A percentile compares a stretch with the other conserved stretches of the same genome.
These are phyloP conservation scores for Trichoderma semiorbis DNA, from an alignment of 2,329 filamentous ascomycete species.

Conservation along the genomic window DNA sequence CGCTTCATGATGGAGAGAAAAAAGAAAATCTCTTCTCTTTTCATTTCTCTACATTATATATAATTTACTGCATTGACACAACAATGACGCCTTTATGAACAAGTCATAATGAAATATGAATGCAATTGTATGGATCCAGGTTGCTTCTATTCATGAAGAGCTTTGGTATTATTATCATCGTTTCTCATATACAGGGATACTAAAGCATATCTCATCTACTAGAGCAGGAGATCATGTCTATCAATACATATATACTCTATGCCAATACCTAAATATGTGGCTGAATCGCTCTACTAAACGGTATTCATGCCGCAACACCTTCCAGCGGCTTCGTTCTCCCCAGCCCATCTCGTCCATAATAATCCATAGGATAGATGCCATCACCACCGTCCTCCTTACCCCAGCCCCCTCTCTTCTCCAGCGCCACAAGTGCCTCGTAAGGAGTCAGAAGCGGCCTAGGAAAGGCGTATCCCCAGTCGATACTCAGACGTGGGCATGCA, in stretches of 20 bases:
- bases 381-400: conserved; percentile 37
- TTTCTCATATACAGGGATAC: neutral
- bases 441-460: conserved; percentile 83
- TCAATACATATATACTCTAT: neutral
- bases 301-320: conserved; percentile 24
- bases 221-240: neutral
- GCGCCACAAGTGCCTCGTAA: conserved; percentile 89
- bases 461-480: conserved; percentile 99
- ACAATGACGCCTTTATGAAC: neutral
- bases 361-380: conserved; percentile 94
- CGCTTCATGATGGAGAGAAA: neutral
- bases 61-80: neutral
- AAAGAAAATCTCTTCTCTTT: too few species aligned
- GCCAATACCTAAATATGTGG: neutral
- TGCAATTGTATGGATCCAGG: neutral
- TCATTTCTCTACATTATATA: neutral
- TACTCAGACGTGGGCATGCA: conserved; percentile 92
- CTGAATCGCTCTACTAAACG: neutral
- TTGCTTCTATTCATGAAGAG: neutral
- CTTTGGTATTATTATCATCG: neutral
- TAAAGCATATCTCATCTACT: neutral
- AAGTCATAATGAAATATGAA: neutral
- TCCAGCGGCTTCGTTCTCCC: conserved; percentile 65
- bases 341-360: conserved; percentile 87
- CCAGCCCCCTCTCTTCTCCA: conserved; percentile 77